A percentile compares a stretch with the other conserved stretches of the same genome.
phyloP scores from a whole-genome alignment of 768 basidiomycete genomes.

The Pleurotus platypus region DNA sequence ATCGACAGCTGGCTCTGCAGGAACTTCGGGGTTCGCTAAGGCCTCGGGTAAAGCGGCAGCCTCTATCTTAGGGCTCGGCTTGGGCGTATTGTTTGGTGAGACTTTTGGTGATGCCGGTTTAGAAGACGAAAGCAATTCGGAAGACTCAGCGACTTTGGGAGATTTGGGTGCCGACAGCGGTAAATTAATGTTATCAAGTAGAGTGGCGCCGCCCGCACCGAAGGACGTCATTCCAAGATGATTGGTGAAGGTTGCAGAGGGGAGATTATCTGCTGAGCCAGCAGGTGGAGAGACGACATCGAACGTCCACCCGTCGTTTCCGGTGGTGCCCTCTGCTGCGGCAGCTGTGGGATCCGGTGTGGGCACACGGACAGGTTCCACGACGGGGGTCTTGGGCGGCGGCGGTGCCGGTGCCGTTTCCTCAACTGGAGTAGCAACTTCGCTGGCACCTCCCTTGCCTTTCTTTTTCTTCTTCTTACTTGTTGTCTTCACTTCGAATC shows the following conservation, averaged over 20 bases:
- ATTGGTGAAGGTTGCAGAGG: constrained; percentile 1
- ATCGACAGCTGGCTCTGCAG: not conserved
- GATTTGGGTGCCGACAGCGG: not conserved
- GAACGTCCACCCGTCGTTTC: not conserved
- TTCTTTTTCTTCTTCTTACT: constrained; percentile 3
- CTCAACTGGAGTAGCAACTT: not conserved
- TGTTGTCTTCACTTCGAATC: not conserved
- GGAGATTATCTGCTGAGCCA: constrained; percentile 5
- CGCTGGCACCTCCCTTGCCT: not conserved
- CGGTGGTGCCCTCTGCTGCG: not conserved
- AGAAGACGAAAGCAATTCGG: not conserved
- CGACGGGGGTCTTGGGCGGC: not conserved
- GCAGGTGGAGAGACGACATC: constrained; percentile 3
- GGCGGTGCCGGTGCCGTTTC: not conserved
- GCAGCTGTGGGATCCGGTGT: not conserved
- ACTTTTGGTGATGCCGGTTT: constrained; percentile 8
- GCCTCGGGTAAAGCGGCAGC: not conserved
- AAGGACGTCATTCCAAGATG: constrained; percentile 4
- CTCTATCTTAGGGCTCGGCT: constrained; percentile 12
- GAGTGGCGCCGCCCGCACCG: not conserved
- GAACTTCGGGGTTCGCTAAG: not conserved
- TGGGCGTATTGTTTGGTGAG: constrained; percentile 12
- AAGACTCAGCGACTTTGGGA: not conserved
- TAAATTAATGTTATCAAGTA: not conserved
- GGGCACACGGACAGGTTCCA: not conserved